Conservation (phyloP, 2,329 filamentous ascomycete species). For the Mollisiaceae sp. region DNA sequence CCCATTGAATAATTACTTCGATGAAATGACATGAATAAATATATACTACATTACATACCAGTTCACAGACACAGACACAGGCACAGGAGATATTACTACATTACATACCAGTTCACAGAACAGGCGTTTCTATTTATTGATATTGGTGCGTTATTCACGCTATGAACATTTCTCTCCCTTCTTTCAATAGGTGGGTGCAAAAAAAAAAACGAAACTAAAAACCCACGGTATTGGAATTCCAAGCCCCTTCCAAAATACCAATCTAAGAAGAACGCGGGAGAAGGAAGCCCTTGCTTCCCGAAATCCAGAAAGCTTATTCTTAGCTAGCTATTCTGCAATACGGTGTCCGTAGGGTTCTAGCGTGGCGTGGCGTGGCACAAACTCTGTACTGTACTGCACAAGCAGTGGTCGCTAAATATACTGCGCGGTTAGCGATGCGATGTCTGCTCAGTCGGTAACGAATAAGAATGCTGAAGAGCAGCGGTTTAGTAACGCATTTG, state of each 20-base stretch:
- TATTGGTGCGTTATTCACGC: not conserved
- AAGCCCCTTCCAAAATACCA: not conserved
- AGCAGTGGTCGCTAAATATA: conserved; percentile 10
- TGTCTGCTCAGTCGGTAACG: not conserved
- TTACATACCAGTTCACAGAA: not conserved
- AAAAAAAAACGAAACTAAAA: not conserved
- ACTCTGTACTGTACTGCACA: no score
- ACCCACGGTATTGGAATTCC: not conserved
- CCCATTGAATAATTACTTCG: conserved; percentile 7
- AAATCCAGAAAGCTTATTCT: conserved; percentile 7
- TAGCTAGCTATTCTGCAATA: not conserved
- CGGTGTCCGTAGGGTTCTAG: not conserved
- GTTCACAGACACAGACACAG: not conserved
- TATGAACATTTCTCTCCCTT: not conserved
- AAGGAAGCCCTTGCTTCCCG: conserved; percentile 1
- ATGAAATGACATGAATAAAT: not conserved
- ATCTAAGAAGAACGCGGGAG: no score
- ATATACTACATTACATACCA: conserved; percentile 4
- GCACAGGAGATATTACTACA: conserved; percentile 3
- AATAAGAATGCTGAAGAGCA: not conserved
- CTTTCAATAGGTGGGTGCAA: no score
- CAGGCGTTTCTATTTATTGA: not conserved
- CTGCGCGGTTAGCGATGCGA: not conserved
- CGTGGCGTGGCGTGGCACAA: not conserved
- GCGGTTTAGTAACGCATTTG: conserved; percentile 2